Evolutionary conservation across 2,329 filamentous ascomycete genomes (phyloP).

Genomic region (Aspergillus bombycis): DNA sequence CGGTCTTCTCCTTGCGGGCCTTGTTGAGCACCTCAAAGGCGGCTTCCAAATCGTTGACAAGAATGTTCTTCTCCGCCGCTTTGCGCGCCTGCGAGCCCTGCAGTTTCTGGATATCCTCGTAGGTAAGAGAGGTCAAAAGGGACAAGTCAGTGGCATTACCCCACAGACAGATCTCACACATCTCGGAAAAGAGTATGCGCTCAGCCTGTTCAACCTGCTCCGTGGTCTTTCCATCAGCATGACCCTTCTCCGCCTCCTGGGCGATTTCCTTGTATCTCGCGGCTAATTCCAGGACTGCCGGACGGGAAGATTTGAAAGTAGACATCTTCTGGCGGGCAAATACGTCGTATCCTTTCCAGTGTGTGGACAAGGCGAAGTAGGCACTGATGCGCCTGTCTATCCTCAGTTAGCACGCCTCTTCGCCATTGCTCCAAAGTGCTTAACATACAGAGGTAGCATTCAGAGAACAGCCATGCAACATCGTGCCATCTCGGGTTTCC

Average conservation of each 20-base stretch:
- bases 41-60: conserved; percentile 78
- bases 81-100: conserved; percentile 88
- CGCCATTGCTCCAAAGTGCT: background rate
- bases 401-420: conserved; percentile 25
- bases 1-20: conserved; percentile 63
- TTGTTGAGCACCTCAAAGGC: conserved; percentile 71
- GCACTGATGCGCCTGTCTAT: conserved; percentile 73
- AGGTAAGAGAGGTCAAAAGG: conserved; percentile 83
- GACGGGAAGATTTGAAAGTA: conserved; percentile 88
- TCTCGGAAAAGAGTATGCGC: conserved; percentile 80
- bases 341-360: conserved; percentile 90
- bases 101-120: conserved; percentile 95
- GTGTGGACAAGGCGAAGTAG: conserved; percentile 72
- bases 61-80: conserved; percentile 84
- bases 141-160: conserved; percentile 95
- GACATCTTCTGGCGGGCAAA: conserved; percentile 88
- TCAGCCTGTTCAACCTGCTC: conserved; percentile 68
- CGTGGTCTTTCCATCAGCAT: conserved; percentile 26
- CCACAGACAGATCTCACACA: conserved; percentile 97
- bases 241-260: conserved; percentile 63
- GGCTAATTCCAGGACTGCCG: conserved; percentile 81
- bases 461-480: conserved; percentile 84
- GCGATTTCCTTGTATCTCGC: conserved; percentile 76
- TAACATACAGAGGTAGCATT: conserved; percentile 79
- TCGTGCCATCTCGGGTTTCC: conserved; percentile 79